These are phyloP conservation scores for Helminthosporium solani DNA, from an alignment of 2,329 filamentous ascomycete species.

Conservation along the genomic window DNA sequence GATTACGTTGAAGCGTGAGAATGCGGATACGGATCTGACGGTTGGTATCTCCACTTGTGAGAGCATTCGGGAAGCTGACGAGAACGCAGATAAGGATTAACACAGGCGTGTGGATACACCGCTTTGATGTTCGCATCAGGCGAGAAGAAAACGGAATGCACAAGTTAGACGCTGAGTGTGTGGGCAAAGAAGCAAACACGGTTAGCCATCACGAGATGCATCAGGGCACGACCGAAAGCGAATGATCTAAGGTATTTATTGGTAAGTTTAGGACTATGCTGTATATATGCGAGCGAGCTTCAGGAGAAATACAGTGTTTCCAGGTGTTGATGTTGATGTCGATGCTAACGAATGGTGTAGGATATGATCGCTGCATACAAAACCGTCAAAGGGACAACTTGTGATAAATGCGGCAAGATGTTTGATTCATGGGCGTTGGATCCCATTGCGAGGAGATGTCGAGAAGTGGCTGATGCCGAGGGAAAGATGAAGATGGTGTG, in stretches of 20 bases:
- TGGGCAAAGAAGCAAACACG: slow-evolving; percentile 30
- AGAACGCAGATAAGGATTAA: slow-evolving; percentile 26
- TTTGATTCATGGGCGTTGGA: slow-evolving; percentile 27
- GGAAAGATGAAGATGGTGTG: slow-evolving; percentile 26
- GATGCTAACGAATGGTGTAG: slow-evolving; percentile 22
- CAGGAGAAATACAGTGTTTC: too few relatives aligned
- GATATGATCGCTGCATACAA: slow-evolving; percentile 45
- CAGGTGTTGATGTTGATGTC: neutral
- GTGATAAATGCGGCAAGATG: slow-evolving; percentile 35
- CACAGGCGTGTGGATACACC: slow-evolving; percentile 22
- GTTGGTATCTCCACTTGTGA: slow-evolving; percentile 15
- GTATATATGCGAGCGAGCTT: too few relatives aligned
- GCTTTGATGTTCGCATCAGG: slow-evolving; percentile 33
- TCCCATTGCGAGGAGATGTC: slow-evolving; percentile 37
- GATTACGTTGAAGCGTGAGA: slow-evolving; percentile 29
- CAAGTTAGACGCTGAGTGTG: slow-evolving; percentile 33
- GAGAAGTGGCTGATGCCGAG: slow-evolving; percentile 16
- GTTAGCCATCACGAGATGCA: slow-evolving; percentile 34
- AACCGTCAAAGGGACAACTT: slow-evolving; percentile 27
- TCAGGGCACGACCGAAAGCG: slow-evolving; percentile 33
- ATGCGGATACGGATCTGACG: slow-evolving; percentile 26
- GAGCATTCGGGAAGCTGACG: neutral
- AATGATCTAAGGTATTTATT: slow-evolving; percentile 36
- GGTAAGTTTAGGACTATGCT: slow-evolving; percentile 23
- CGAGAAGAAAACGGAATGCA: slow-evolving; percentile 24